Evolutionary conservation across 1,284 basidiomycete species (phyloP).

Genomic region (Uromyces viciae-fabae): DNA sequence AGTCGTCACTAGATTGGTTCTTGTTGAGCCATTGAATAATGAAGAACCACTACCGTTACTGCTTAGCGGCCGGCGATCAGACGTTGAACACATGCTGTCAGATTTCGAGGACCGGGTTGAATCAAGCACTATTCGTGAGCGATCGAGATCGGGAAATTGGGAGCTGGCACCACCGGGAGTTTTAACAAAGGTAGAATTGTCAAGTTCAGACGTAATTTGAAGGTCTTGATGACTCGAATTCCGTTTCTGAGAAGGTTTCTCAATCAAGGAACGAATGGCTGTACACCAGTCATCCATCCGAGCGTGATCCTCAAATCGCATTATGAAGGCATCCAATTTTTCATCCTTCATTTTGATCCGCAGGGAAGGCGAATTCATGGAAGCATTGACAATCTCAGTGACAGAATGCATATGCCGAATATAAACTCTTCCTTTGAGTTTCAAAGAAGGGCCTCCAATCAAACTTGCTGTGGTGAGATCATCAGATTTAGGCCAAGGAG

Average conservation of each 20-base stretch:
- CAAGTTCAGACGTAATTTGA: neutral
- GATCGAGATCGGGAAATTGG: neutral
- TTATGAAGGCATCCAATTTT: constrained; percentile 81
- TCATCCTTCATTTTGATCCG: constrained; percentile 96
- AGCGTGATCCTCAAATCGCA: constrained; percentile 86
- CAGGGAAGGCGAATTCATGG: constrained; percentile 56
- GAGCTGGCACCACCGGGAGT: neutral
- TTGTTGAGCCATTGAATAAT: neutral
- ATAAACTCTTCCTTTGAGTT: constrained; percentile 90
- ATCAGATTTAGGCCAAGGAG: constrained; percentile 50
- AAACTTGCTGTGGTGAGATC: neutral
- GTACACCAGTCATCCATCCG: constrained; percentile 80
- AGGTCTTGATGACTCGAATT: neutral
- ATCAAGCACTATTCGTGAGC: neutral
- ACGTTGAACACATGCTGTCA: neutral
- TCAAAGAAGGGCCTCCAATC: constrained; percentile 58
- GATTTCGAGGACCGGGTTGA: neutral
- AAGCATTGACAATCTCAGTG: constrained; percentile 63
- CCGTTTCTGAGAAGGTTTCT: neutral
- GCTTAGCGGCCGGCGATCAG: neutral
- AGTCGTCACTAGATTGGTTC: neutral
- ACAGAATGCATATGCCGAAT: constrained; percentile 82
- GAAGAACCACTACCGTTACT: neutral
- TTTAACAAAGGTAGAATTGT: neutral
- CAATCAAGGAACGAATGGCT: constrained; percentile 70